Conservation (phyloP, 2,329 filamentous ascomycete genomes). For the Arachnopeziza araneosa region DNA sequence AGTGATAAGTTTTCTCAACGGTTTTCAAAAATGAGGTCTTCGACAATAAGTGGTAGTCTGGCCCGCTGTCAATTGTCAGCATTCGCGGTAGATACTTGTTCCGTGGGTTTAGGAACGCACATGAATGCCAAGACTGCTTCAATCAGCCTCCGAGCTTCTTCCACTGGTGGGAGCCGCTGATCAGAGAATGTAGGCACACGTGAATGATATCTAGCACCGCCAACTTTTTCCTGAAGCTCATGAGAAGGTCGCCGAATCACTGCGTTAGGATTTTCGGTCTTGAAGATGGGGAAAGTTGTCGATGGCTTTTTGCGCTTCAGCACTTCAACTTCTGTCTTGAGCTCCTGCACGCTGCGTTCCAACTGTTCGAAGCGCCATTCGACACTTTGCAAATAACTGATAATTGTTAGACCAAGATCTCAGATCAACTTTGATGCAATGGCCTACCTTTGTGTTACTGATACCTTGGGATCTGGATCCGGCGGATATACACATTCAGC, state of each 20-base stretch:
- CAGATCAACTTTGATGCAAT: not conserved
- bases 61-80: constrained; percentile 12
- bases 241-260: too few species aligned
- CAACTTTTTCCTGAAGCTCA: too few species aligned
- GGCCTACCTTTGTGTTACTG: not conserved
- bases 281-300: not conserved
- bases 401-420: not conserved
- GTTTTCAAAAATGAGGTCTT: constrained; percentile 35
- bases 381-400: not conserved
- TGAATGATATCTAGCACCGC: too few species aligned
- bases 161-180: not conserved
- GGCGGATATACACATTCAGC: not conserved
- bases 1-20: constrained; percentile 33
- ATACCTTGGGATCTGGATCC: not conserved
- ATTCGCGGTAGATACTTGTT: not conserved
- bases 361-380: not conserved
- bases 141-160: not conserved
- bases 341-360: not conserved
- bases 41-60: constrained; percentile 33
- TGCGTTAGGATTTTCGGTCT: too few species aligned
- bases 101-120: not conserved
- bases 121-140: not conserved
- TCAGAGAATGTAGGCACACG: not conserved
- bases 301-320: not conserved
- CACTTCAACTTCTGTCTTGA: not conserved